Conservation (phyloP, 169 alveolate genomes). For the Plasmodium coatneyi region DNA sequence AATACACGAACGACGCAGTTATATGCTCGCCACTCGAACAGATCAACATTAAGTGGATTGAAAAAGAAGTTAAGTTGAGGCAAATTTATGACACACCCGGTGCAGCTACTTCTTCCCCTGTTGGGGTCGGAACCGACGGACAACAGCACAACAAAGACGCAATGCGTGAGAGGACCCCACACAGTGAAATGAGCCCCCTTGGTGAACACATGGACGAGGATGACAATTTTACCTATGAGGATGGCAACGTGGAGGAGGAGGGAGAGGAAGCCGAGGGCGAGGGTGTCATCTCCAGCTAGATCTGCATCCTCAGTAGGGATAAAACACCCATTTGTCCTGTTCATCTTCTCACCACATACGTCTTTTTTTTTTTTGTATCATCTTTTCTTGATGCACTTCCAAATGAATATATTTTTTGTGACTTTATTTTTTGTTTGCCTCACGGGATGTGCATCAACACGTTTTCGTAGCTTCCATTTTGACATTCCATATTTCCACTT, state of each 20-base stretch:
- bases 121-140: background rate
- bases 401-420: background rate
- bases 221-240: constrained; percentile 25
- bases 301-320: background rate
- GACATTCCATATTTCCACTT: background rate
- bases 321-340: background rate
- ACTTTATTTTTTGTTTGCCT: background rate
- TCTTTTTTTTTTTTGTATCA: background rate
- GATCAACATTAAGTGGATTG: constrained; percentile 87
- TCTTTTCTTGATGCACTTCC: background rate
- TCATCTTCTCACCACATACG: background rate
- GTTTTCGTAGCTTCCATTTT: background rate
- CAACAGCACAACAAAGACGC: background rate
- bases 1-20: constrained; percentile 90
- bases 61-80: constrained; percentile 84
- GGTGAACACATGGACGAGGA: constrained; percentile 12
- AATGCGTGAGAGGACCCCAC: constrained; percentile 3
- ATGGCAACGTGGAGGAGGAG: background rate
- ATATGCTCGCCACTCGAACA: constrained; percentile 87
- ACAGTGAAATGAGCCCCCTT: constrained; percentile 8
- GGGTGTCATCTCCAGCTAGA: background rate
- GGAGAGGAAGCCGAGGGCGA: background rate
- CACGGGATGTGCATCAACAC: background rate
- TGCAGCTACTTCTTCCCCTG: background rate
- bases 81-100: constrained; percentile 71